Evolutionary conservation across 352 stramenopile species (phyloP).

Genomic region (Pythium chondricola): DNA sequence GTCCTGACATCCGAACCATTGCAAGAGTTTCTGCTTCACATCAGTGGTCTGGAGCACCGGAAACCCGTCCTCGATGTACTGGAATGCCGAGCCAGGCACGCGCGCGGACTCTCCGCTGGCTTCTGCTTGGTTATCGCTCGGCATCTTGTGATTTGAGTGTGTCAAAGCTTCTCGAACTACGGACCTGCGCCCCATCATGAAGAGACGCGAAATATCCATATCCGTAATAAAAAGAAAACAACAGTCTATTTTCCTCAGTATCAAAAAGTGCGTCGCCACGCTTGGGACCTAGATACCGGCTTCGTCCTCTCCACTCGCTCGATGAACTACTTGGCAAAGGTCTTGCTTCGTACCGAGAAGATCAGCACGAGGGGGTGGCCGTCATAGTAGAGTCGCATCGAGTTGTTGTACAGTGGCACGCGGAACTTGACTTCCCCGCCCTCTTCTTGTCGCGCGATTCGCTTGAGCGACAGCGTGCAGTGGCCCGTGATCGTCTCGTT

Average conservation of each 20-base stretch:
- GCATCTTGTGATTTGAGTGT: too few species aligned
- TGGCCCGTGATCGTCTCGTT: slow-evolving; percentile 74
- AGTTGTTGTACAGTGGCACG: slow-evolving; percentile 75
- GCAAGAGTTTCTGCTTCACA: slow-evolving; percentile 65
- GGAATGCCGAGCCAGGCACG: too few species aligned
- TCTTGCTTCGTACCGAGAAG: slow-evolving; percentile 77
- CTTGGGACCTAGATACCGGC: too few species aligned
- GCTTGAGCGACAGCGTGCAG: slow-evolving; percentile 77
- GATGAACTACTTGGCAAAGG: slow-evolving; percentile 69
- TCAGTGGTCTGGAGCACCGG: slow-evolving; percentile 37
- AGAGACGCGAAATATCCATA: not conserved
- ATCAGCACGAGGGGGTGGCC: slow-evolving; percentile 60
- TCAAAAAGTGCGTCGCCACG: not conserved
- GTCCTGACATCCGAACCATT: slow-evolving; percentile 39
- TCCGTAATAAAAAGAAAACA: slow-evolving; percentile 1
- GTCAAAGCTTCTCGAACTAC: too few species aligned
- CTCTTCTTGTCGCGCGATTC: slow-evolving; percentile 61
- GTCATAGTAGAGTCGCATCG: slow-evolving; percentile 70
- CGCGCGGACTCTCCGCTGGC: not conserved
- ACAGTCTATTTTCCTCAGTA: not conserved
- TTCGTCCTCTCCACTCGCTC: too few species aligned
- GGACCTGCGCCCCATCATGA: not conserved
- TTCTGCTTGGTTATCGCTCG: slow-evolving; percentile 8
- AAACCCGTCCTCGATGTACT: slow-evolving; percentile 40
- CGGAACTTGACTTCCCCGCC: slow-evolving; percentile 67